These are phyloP conservation scores for Acanthamoeba healyi DNA, from an alignment of 208 protist species.

Conservation along the genomic window DNA sequence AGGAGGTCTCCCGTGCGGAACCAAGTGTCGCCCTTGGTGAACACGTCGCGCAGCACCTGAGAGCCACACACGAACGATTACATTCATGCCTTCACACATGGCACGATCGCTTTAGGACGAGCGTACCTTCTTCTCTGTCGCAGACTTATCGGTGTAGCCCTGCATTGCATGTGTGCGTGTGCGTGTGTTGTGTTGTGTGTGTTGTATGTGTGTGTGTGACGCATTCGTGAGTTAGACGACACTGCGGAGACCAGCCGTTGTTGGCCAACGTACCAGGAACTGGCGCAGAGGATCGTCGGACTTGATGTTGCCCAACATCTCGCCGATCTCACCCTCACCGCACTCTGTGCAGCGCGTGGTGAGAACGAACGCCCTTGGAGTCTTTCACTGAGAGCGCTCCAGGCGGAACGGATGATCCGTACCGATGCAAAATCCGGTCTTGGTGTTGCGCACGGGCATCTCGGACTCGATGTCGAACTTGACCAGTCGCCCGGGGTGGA, in stretches of 20 bases:
- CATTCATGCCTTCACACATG: background rate
- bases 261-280: constrained; percentile 8
- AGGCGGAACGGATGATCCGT: background rate
- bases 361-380: background rate
- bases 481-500: constrained; percentile 53
- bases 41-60: constrained; percentile 76
- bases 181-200: background rate
- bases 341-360: constrained; percentile 58
- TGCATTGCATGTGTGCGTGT: background rate
- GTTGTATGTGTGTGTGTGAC: too few species aligned
- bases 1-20: constrained; percentile 81
- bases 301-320: constrained; percentile 77
- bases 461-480: constrained; percentile 75
- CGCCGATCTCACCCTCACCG: constrained; percentile 59
- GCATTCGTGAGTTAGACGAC: too few species aligned
- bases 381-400: background rate
- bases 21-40: constrained; percentile 80
- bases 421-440: constrained; percentile 76
- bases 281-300: constrained; percentile 45
- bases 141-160: constrained; percentile 72
- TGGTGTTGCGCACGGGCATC: constrained; percentile 70
- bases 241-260: background rate
- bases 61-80: background rate
- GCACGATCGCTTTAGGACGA: background rate
- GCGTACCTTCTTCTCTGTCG: constrained; percentile 73